Evolutionary conservation across 306 rosid genomes (phyloP).

Genomic region (Trichosanthes truncata): DNA sequence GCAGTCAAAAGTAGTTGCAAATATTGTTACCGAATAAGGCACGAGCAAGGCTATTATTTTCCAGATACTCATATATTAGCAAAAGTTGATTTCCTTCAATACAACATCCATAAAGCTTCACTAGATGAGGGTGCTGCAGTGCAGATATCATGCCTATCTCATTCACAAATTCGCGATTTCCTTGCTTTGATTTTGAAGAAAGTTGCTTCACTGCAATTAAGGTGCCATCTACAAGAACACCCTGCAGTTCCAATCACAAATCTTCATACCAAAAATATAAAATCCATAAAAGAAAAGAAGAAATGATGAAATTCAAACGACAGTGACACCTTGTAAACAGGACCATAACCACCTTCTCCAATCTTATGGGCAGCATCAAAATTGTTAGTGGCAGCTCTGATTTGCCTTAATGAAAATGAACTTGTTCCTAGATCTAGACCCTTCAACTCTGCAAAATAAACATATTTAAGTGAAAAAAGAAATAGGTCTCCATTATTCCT

Average conservation of each 20-base stretch:
- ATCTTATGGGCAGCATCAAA: slow-evolving; percentile 41
- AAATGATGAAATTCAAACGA: background rate
- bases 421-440: slow-evolving; percentile 42
- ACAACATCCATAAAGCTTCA: slow-evolving; percentile 43
- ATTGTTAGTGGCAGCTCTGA: slow-evolving; percentile 47
- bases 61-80: slow-evolving; percentile 45
- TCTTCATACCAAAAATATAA: background rate
- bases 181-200: slow-evolving; percentile 38
- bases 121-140: slow-evolving; percentile 43
- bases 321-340: slow-evolving; percentile 40
- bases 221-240: slow-evolving; percentile 23
- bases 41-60: slow-evolving; percentile 45
- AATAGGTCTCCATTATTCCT: background rate
- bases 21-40: slow-evolving; percentile 32
- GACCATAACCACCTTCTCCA: slow-evolving; percentile 66
- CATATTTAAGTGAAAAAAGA: background rate
- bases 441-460: slow-evolving; percentile 23
- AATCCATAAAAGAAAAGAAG: background rate
- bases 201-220: slow-evolving; percentile 37
- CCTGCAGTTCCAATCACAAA: slow-evolving; percentile 23
- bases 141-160: slow-evolving; percentile 53
- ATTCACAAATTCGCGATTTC: slow-evolving; percentile 41
- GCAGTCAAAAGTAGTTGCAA: background rate
- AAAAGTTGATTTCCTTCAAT: slow-evolving; percentile 35
- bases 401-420: slow-evolving; percentile 39